Evolutionary conservation across 2,329 filamentous ascomycete genomes (phyloP).

Genomic region (Ophiostoma sp.): DNA sequence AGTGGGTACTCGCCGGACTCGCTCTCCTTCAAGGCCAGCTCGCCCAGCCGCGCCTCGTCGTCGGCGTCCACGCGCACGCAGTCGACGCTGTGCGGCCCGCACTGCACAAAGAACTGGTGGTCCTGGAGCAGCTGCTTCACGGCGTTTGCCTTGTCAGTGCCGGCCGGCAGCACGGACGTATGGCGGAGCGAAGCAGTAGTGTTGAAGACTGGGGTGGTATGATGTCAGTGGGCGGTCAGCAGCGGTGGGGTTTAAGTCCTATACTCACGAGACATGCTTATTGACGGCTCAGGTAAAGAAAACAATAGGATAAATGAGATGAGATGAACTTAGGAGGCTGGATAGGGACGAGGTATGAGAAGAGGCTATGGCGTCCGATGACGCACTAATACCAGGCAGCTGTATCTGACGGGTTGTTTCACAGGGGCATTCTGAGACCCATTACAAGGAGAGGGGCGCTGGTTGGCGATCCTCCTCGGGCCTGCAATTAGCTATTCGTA

Average conservation of each 20-base stretch:
- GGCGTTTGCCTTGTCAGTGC: conserved; percentile 34
- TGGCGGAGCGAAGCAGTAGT: conserved; percentile 41
- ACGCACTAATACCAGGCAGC: too few relatives aligned
- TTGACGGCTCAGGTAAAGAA: too few relatives aligned
- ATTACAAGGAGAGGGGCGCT: too few relatives aligned
- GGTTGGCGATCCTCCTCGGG: too few relatives aligned
- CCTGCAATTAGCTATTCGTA: too few relatives aligned
- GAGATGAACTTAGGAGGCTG: too few relatives aligned
- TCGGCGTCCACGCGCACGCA: conserved; percentile 36
- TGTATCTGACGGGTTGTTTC: too few relatives aligned
- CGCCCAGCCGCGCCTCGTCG: conserved; percentile 30
- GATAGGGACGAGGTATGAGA: too few relatives aligned
- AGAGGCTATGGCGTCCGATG: too few relatives aligned
- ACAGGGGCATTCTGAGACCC: too few relatives aligned
- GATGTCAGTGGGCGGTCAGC: not conserved
- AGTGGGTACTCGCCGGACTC: conserved; percentile 23
- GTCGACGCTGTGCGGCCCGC: conserved; percentile 47
- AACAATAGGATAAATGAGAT: too few relatives aligned
- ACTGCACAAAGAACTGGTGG: conserved; percentile 47
- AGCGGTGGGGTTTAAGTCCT: not conserved
- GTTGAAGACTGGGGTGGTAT: conserved; percentile 33
- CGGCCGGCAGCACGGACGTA: conserved; percentile 39
- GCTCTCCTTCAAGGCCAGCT: conserved; percentile 31
- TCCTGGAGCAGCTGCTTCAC: conserved; percentile 48
- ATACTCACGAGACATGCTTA: not conserved